These are phyloP conservation scores for Nitzschia sp. DNA, from an alignment of 108 stramenopile genomes.

Conservation along the genomic window DNA sequence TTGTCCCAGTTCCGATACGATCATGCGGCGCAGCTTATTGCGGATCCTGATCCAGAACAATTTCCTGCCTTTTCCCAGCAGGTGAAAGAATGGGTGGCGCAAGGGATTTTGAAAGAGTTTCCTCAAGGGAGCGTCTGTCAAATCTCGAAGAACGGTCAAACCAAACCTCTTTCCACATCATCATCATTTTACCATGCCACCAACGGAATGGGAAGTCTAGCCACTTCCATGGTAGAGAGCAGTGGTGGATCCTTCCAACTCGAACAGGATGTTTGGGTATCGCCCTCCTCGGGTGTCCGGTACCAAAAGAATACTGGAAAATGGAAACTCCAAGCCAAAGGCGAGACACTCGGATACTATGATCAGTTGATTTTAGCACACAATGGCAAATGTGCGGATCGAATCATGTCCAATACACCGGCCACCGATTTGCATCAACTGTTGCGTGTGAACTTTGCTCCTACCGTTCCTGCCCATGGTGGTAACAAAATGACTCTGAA, in stretches of 20 bases:
- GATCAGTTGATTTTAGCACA: slow-evolving; percentile 80
- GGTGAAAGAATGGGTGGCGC: slow-evolving; percentile 59
- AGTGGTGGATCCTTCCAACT: slow-evolving; percentile 22
- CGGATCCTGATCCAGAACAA: neutral
- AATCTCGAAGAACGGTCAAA: slow-evolving; percentile 7
- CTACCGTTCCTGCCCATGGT: slow-evolving; percentile 59
- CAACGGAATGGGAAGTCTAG: slow-evolving; percentile 62
- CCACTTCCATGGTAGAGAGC: slow-evolving; percentile 40
- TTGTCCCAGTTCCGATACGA: slow-evolving; percentile 45
- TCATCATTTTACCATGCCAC: slow-evolving; percentile 57
- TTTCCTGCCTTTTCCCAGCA: slow-evolving; percentile 57
- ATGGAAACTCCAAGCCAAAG: slow-evolving; percentile 63
- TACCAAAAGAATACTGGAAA: slow-evolving; percentile 32
- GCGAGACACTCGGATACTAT: slow-evolving; percentile 57
- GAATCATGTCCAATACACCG: slow-evolving; percentile 81
- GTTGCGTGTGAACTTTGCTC: slow-evolving; percentile 70
- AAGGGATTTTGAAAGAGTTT: slow-evolving; percentile 48
- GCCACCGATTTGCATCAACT: slow-evolving; percentile 66
- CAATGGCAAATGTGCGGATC: slow-evolving; percentile 92
- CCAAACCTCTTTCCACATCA: neutral
- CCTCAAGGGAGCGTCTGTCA: slow-evolving; percentile 46
- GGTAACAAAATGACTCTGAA: slow-evolving; percentile 84
- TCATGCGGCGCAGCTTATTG: slow-evolving; percentile 81
- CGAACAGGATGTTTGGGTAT: slow-evolving; percentile 83
- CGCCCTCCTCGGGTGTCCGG: slow-evolving; percentile 74